Evolutionary conservation across 2,329 filamentous ascomycete species (phyloP).

Genomic region (Pseudogymnoascus destructans): DNA sequence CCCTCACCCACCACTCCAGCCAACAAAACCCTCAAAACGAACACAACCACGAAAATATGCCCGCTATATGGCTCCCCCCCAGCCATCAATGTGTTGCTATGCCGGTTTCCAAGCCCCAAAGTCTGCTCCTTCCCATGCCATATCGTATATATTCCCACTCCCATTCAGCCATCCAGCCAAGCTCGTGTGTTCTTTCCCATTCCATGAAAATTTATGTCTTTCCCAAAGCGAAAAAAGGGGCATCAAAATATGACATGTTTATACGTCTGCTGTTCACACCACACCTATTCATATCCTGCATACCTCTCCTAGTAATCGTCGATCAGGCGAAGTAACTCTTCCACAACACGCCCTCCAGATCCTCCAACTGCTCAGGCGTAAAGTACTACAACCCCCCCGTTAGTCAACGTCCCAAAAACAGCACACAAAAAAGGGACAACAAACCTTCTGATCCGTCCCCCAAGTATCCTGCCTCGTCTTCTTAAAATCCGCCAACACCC

Average conservation of each 20-base stretch:
- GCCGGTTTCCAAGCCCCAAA: neutral
- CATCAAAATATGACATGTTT: constrained; percentile 7
- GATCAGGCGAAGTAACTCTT: constrained; percentile 82
- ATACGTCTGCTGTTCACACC: neutral
- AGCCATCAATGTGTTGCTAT: neutral
- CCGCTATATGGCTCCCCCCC: neutral
- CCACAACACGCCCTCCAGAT: constrained; percentile 92
- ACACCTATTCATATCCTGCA: neutral
- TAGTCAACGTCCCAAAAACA: constrained; percentile 15
- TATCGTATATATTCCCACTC: neutral
- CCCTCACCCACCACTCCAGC: neutral
- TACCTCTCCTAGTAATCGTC: neutral
- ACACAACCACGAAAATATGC: neutral
- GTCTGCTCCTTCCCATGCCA: neutral
- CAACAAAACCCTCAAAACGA: neutral
- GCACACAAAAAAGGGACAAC: constrained; percentile 24
- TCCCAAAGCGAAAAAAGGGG: neutral
- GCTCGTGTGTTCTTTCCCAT: neutral
- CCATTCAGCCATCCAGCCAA: neutral
- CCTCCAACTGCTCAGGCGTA: constrained; percentile 82
- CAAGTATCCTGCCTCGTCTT: constrained; percentile 99
- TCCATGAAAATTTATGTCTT: neutral
- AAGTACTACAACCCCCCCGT: constrained; percentile 49
- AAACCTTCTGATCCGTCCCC: constrained; percentile 93
- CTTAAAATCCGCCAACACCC: constrained; percentile 91